Evolutionary conservation across 805 yeast species (phyloP), one percentile per base, ranked within the genome.

Genomic region (Monosporozyma siamensis): DNA sequence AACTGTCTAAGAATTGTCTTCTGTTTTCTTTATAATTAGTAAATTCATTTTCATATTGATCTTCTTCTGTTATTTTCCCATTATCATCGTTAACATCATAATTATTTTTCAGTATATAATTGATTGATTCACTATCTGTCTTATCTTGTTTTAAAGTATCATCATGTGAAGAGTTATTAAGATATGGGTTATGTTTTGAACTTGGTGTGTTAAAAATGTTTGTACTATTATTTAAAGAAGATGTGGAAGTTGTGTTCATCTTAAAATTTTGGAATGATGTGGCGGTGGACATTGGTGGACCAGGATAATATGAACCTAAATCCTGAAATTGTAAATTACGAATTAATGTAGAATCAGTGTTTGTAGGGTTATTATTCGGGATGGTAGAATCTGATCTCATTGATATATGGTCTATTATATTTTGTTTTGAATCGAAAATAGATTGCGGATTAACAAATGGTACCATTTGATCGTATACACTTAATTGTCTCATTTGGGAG

Each of bases 21-120:
- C 67, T 71, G 47, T 64, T 72, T 41, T 61, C 63, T 6, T 64
- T 54, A 47, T 72, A 71, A 47, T 70, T 71, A 1, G 76, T 68
- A 40, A 68, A 69, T 39, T 69, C 72, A 44, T 69, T 68, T 48
- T 66, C 71, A 44, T 68, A 68, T 44, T 66, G 70, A 47, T 67
- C 72, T 43, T 67, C 72, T 43, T 67, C 70, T n/a, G 59, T 58
- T 12, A 67, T 66, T 11, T n/a, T 34, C 12, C 12, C 24, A 17
- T 21, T 18, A 32, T 31, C 36, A 18, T 42, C 36, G 21, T 35
- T 21, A 14, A 41, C 26, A 29, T 45, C 35, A 27, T 45, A 42
- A 34, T 45, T 45, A 37, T 43, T 43, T 20, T 36, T 40, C 34
- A 23, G 36, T 12, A 22, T 17, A 39, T 32, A 23, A 21, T 32